Percentiles rank a stretch among this genome's conserved stretches.
Evolutionary conservation across 768 basidiomycete species (phyloP).

Genomic region (Lactifluus echinatus): DNA sequence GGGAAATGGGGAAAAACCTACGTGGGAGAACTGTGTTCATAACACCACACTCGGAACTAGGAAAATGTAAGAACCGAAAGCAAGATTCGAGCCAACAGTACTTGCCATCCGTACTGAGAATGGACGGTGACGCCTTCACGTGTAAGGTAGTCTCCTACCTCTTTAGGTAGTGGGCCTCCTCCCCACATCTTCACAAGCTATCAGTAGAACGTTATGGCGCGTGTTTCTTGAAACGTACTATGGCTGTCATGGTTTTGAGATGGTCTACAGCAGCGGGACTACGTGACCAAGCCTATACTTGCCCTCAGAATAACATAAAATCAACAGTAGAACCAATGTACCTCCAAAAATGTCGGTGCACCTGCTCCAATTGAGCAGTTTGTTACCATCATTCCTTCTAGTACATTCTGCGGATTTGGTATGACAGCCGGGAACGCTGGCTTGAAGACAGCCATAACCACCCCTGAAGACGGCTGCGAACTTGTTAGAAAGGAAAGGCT

Average conservation of each 20-base stretch:
- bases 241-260: slow-evolving; percentile 20
- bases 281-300: slow-evolving; percentile 23
- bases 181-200: slow-evolving; percentile 23
- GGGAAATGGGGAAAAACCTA: slow-evolving; percentile 1
- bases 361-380: slow-evolving; percentile 23
- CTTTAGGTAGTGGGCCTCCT: slow-evolving; percentile 25
- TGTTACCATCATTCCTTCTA: slow-evolving; percentile 23
- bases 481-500: neutral
- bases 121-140: slow-evolving; percentile 21
- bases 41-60: slow-evolving; percentile 21
- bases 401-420: slow-evolving; percentile 27
- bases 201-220: neutral
- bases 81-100: neutral
- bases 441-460: slow-evolving; percentile 26
- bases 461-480: slow-evolving; percentile 23
- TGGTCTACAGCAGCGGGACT: slow-evolving; percentile 18
- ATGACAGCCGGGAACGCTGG: slow-evolving; percentile 25
- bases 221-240: slow-evolving; percentile 17
- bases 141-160: slow-evolving; percentile 23
- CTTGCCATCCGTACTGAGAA: slow-evolving; percentile 22
- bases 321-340: slow-evolving; percentile 1
- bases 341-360: slow-evolving; percentile 31
- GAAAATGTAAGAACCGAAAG: neutral
- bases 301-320: neutral
- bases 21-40: slow-evolving; percentile 22